Evolutionary conservation across 306 rosid species (phyloP), one percentile per base, ranked within the genome.

Genomic region (Prinsepia uniflora): DNA sequence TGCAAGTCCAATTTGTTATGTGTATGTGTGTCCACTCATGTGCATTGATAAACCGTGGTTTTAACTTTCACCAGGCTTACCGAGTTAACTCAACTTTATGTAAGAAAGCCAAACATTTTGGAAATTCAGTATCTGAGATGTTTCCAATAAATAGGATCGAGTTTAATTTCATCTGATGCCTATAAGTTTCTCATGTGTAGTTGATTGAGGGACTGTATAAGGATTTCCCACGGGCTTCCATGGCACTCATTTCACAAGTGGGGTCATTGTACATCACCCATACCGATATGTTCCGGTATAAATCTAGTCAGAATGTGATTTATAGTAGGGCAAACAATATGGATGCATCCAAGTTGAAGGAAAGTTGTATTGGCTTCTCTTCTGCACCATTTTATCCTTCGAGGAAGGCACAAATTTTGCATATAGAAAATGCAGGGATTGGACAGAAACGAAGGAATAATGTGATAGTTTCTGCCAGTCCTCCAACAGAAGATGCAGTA

Each of bases 401-500:
- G 20, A 79, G 73, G 73, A 86, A 55, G 73, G 58, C 71, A 63
- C 78, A 84, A 5, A 79, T 59, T 49, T 64, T 76, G 49, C 88
- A 49, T 20, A 70, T 71, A 57, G 81, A 78, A 63, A 41, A 58
- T 43, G 75, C 54, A 5, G 65, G 76, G 41, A 55, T 12, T 63
- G 71, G 74, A 63, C 5, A 67, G 69, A 78, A 75, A 78, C 80
- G 85, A 30, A 69, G 83, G 40, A 70, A 76, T 46, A 54, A 67
- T 62, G 68, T 76, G 80, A 78, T 89, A 78, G 96, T 95, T 62
- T 86, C 91, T 64, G 96, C 99, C 4, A 88, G 99, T 56, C 96
- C 97, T 72, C 99, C 99, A 9, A 89, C 93, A 5, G 99, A 95
- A 68, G 97, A 95, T 68, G 85, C 96, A 42, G 88, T 91, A 5